Evolutionary conservation across 257 asterid genomes (phyloP).

Genomic region (Forsythia suspensa): DNA sequence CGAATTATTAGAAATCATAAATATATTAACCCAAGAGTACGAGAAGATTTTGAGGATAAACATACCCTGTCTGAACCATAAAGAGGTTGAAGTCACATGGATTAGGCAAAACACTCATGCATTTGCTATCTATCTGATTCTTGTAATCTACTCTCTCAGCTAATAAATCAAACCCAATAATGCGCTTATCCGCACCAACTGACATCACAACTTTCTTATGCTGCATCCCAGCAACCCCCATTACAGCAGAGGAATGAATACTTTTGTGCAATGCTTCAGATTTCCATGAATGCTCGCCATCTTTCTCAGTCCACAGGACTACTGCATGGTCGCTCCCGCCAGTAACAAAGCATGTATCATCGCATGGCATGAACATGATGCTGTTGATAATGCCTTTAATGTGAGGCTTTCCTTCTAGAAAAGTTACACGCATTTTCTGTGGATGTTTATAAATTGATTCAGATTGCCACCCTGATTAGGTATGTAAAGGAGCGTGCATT

Average conservation of each 20-base stretch:
- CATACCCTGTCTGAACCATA: constrained; percentile 94
- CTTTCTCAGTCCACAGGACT: constrained; percentile 72
- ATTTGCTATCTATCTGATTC: constrained; percentile 80
- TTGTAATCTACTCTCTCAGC: constrained; percentile 60
- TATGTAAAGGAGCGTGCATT: neutral
- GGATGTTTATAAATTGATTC: constrained; percentile 2
- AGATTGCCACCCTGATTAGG: neutral
- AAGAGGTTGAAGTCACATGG: constrained; percentile 90
- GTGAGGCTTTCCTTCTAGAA: constrained; percentile 78
- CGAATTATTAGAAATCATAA: neutral
- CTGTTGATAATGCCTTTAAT: constrained; percentile 76
- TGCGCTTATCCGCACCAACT: constrained; percentile 84
- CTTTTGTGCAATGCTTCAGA: constrained; percentile 55
- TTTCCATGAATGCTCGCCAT: constrained; percentile 65
- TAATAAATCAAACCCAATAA: constrained; percentile 58
- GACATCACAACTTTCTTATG: constrained; percentile 74
- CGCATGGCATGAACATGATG: constrained; percentile 91
- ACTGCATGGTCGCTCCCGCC: constrained; percentile 96
- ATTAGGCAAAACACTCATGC: constrained; percentile 92
- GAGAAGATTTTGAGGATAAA: constrained; percentile 5
- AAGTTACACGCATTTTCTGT: constrained; percentile 57
- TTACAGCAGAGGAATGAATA: constrained; percentile 82
- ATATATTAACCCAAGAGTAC: neutral
- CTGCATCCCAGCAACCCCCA: constrained; percentile 91
- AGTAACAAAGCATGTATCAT: constrained; percentile 65